phyloP scores from a whole-genome alignment of 768 basidiomycete species.

The Suillus plorans region DNA sequence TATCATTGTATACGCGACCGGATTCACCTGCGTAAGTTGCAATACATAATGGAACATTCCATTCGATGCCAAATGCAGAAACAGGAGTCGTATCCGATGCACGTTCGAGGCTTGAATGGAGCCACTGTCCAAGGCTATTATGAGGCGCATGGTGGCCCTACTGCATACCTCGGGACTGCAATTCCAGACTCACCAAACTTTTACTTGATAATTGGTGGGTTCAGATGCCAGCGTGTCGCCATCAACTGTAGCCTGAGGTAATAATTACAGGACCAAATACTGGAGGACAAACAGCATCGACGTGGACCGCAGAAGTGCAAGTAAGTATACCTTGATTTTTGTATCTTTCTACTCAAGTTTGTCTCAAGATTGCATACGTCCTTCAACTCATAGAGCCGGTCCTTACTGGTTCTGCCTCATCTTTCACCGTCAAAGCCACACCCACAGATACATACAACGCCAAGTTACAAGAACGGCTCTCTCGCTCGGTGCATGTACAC shows the following conservation, averaged over 20 bases:
- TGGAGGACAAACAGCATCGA: conserved; percentile 18
- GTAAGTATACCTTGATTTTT: conserved; percentile 13
- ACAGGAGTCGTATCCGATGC: conserved; percentile 22
- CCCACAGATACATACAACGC: conserved; percentile 28
- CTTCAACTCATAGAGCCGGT: conserved; percentile 31
- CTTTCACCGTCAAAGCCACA: conserved; percentile 23
- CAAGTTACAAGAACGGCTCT: conserved; percentile 17
- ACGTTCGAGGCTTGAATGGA: conserved; percentile 24
- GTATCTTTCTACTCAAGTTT: background rate
- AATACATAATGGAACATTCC: background rate
- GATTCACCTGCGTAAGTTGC: conserved; percentile 27
- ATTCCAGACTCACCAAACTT: conserved; percentile 38
- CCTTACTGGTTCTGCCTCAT: conserved; percentile 21
- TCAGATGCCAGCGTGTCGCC: background rate
- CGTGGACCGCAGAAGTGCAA: conserved; percentile 26
- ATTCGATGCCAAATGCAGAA: background rate
- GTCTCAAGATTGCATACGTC: conserved; percentile 24
- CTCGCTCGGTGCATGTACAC: conserved; percentile 22
- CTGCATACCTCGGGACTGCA: conserved; percentile 32
- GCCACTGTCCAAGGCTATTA: conserved; percentile 29
- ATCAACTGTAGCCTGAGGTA: background rate
- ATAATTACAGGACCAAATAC: conserved; percentile 25
- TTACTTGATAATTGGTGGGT: conserved; percentile 30
- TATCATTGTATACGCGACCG: conserved; percentile 33
- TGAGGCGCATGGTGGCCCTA: conserved; percentile 29